Percentiles rank a stretch among this genome's conserved stretches.
Conservation (phyloP, 352 stramenopile genomes). For the Elongisporangium anandrum region DNA sequence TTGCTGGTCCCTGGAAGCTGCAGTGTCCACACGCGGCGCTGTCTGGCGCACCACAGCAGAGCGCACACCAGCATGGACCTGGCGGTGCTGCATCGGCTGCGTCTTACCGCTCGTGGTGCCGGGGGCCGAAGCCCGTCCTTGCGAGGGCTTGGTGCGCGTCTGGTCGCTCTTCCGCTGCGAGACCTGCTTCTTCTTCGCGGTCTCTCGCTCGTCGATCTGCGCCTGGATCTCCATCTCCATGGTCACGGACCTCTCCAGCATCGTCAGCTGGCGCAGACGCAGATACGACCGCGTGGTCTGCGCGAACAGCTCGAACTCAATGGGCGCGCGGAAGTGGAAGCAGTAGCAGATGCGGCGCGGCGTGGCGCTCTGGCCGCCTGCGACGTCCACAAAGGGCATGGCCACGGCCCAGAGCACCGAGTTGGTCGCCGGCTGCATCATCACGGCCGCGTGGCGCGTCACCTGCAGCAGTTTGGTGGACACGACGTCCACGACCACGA, state of each 20-base stretch:
- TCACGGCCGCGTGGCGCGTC: slow-evolving; percentile 33
- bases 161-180: slow-evolving; percentile 3
- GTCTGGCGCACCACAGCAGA: not conserved
- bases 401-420: slow-evolving; percentile 50
- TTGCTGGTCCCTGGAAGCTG: slow-evolving; percentile 12
- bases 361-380: slow-evolving; percentile 1
- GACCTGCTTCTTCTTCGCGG: slow-evolving; percentile 7
- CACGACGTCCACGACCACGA: slow-evolving; percentile 49
- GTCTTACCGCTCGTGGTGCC: not conserved
- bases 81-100: not conserved
- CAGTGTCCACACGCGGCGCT: not conserved
- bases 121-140: not conserved
- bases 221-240: slow-evolving; percentile 55
- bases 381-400: slow-evolving; percentile 1
- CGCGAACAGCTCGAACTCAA: slow-evolving; percentile 56
- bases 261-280: slow-evolving; percentile 33
- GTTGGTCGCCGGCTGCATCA: slow-evolving; percentile 26
- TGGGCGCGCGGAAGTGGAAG: slow-evolving; percentile 56
- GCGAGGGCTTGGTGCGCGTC: not conserved
- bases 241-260: slow-evolving; percentile 44
- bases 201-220: slow-evolving; percentile 8
- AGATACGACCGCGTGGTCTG: slow-evolving; percentile 23
- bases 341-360: slow-evolving; percentile 42
- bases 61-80: not conserved
- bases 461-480: slow-evolving; percentile 53